phyloP scores from a whole-genome alignment of 1,139 yeast genomes.

The Arxiozyma heterogenica region DNA sequence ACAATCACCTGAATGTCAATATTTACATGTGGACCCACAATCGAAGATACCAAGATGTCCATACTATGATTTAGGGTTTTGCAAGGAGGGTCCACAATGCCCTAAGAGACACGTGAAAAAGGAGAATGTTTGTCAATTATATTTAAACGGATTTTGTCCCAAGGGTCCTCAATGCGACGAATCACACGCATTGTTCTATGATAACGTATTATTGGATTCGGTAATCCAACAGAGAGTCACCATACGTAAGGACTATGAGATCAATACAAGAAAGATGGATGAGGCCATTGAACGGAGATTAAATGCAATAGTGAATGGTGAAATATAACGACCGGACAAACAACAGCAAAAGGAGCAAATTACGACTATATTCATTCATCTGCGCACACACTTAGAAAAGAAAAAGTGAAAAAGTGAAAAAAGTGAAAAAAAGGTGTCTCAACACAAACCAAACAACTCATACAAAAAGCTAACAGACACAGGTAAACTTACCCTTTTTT shows the following conservation, averaged over 20 bases:
- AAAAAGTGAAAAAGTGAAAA: no score
- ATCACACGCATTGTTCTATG: conserved; percentile 23
- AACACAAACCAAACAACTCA: no score
- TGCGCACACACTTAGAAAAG: no score
- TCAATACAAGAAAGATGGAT: conserved; percentile 30
- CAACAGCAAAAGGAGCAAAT: no score
- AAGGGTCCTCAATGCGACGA: conserved; percentile 26
- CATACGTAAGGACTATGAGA: conserved; percentile 28
- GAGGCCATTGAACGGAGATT: conserved; percentile 30
- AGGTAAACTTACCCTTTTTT: no score
- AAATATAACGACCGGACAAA: conserved; percentile 2
- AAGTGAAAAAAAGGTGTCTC: no score
- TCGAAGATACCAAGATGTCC: conserved; percentile 80
- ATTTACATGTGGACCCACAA: conserved; percentile 84
- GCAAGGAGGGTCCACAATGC: conserved; percentile 88
- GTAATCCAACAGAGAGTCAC: conserved; percentile 4
- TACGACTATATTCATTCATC: no score
- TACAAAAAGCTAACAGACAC: no score
- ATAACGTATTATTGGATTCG: conserved; percentile 20
- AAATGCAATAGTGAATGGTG: conserved; percentile 31
- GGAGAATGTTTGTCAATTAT: conserved; percentile 66
- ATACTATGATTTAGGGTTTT: conserved; percentile 79
- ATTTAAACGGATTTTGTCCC: conserved; percentile 90
- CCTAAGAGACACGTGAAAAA: conserved; percentile 72
- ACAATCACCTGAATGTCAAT: conserved; percentile 89